A percentile compares a stretch with the other conserved stretches of the same genome.
These are phyloP conservation scores for Eucalyptus dawsonii DNA, from an alignment of 345 rosid species.

Conservation along the genomic window DNA sequence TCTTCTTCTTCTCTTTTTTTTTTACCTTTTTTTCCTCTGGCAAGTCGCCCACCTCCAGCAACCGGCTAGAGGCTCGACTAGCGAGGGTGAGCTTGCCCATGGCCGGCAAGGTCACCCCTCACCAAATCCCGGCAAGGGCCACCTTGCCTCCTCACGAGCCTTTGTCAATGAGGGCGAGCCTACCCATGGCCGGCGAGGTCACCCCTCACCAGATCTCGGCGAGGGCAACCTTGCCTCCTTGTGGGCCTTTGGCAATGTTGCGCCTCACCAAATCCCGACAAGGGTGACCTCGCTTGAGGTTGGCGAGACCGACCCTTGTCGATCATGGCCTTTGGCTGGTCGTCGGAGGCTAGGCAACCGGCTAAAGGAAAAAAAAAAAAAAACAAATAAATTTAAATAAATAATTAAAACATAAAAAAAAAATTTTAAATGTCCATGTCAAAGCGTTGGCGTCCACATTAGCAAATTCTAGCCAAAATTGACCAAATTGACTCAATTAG, in stretches of 20 bases:
- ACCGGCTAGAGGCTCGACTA: fast-evolving
- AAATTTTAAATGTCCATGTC: too few relatives aligned
- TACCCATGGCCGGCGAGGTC: too few relatives aligned
- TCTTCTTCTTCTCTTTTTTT: too few relatives aligned
- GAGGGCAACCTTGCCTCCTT: too few relatives aligned
- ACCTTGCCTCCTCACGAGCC: fast-evolving
- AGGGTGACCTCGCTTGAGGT: too few relatives aligned
- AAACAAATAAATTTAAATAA: too few relatives aligned
- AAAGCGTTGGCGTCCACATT: fast-evolving
- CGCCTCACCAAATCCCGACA: fast-evolving
- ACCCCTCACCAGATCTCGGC: fast-evolving
- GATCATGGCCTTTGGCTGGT: too few relatives aligned
- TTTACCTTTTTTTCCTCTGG: fast-evolving
- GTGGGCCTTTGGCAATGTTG: fast-evolving
- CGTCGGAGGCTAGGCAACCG: fast-evolving
- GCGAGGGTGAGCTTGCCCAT: too few relatives aligned
- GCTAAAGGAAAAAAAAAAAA: too few relatives aligned
- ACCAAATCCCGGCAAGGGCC: fast-evolving
- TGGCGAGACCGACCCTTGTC: fast-evolving
- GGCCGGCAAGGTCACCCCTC: fast-evolving
- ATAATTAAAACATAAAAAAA: too few relatives aligned
- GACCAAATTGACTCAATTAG: fast-evolving
- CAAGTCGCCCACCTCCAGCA: fast-evolving
- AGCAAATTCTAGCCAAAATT: fast-evolving
- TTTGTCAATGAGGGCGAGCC: too few relatives aligned